phyloP scores from a whole-genome alignment of 441 rosid genomes.

The Brassica hybrid region DNA sequence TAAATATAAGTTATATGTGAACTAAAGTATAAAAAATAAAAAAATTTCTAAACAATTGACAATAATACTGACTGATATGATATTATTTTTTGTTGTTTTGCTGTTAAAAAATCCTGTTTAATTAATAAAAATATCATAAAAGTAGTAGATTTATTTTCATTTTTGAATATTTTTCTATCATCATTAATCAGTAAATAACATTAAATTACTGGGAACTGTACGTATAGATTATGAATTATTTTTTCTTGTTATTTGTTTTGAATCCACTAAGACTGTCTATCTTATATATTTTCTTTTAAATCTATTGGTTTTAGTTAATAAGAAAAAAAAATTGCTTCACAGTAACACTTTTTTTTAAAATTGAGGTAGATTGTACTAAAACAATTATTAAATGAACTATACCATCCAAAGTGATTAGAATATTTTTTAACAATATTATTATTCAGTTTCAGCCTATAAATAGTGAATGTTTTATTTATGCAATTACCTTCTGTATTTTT shows the following conservation, averaged over 20 bases:
- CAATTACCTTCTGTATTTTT: neutral
- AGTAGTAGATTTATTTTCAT: neutral
- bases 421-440: too few relatives aligned
- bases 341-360: too few relatives aligned
- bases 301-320: neutral
- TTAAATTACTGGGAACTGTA: too few relatives aligned
- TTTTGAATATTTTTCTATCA: neutral
- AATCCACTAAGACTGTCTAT: neutral
- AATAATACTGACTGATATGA: neutral
- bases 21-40: too few relatives aligned
- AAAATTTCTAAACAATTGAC: too few relatives aligned
- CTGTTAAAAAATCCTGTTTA: slow-evolving; percentile 28
- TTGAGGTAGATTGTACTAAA: too few relatives aligned
- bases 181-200: too few relatives aligned
- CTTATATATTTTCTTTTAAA: too few relatives aligned
- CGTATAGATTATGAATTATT: neutral
- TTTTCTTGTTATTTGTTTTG: too few relatives aligned
- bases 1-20: too few relatives aligned
- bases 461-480: neutral
- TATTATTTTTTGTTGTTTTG: too few relatives aligned
- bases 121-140: neutral
- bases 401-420: neutral
- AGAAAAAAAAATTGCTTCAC: neutral
- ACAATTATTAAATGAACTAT: neutral
- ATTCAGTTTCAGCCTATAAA: neutral